Percentiles rank a stretch among this genome's conserved stretches.
Conservation (phyloP, 345 rosid genomes). For the Xanthoceras sorbifolium region DNA sequence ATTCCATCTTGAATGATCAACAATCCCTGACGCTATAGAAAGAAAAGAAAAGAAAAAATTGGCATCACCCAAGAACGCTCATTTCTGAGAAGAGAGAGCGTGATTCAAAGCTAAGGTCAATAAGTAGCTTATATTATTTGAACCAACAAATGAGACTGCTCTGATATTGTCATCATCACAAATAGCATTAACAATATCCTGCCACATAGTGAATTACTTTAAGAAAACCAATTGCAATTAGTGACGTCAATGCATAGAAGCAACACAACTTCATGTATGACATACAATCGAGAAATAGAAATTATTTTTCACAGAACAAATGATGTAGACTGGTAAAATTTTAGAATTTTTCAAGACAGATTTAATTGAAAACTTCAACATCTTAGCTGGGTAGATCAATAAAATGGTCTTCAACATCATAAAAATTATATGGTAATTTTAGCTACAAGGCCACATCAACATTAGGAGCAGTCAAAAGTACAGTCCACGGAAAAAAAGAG, state of each 20-base stretch:
- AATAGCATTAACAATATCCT: constrained; percentile 94
- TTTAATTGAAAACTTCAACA: neutral
- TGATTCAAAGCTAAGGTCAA: neutral
- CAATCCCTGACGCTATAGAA: neutral
- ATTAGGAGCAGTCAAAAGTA: no score
- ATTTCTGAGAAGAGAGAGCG: neutral
- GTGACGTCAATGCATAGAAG: neutral
- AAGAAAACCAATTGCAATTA: constrained; percentile 14
- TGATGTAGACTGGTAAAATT: neutral
- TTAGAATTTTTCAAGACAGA: neutral
- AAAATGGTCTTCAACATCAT: neutral
- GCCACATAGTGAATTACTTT: constrained; percentile 25
- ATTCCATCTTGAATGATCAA: neutral
- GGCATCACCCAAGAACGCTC: neutral
- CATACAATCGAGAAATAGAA: neutral
- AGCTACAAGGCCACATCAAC: no score
- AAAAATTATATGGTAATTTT: no score
- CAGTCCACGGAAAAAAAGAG: no score
- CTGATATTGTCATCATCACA: constrained; percentile 80
- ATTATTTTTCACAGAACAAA: neutral
- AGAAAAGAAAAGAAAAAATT: no score
- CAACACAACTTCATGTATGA: neutral
- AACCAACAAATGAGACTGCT: constrained; percentile 96
- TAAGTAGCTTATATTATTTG: constrained; percentile 70
- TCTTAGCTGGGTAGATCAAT: neutral